Evolutionary conservation across 2,329 filamentous ascomycete species (phyloP), one percentile per base, ranked within the genome.

Genomic region (Fonsecaea nubica): DNA sequence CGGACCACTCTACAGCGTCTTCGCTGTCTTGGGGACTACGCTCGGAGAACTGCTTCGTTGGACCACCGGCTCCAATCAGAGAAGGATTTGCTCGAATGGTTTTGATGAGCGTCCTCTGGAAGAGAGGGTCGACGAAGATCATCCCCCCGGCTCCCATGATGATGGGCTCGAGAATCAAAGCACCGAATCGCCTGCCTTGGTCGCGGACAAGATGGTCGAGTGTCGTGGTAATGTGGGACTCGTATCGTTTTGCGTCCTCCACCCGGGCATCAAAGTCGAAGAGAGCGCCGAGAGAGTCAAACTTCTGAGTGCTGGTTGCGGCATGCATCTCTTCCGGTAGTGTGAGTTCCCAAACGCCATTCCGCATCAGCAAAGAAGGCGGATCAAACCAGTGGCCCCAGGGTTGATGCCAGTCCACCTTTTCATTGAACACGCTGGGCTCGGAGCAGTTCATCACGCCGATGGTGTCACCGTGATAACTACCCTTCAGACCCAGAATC

Each of bases 401-500:
- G 0, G 91, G 91, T 66, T 87, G 81, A 74, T 96, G 96, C 92
- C 92, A 96, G 74, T 95, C 92, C 0, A 93, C 90, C 75, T 92
- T 92, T 72, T 92, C 86, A 73, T 96, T 96, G 76, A 85, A 96
- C 0, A 86, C 86, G 38, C 86, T 89, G 0, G 92, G 92, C 74
- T 95, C 91, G 0, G 90, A 88, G 61, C 88, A 91, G 76, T 95
- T 92, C 92, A 96, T 95, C 0, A 91, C 91, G 0, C 92, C 92
- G 55, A 96, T 93, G 0, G 92, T 96, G 74, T 96, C 92, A 1
- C 92, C 92, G 72, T 96, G 92, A 73, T 96, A 96, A 71, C 90
- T 91, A 0, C 91, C 91, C 74, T 89, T 91, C 9, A 96, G 80
- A 0, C 92, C 92, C 2, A 96, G 76, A 2, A 95, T 86, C 2